These are phyloP conservation scores for Zygotorulaspora florentina DNA, from an alignment of 805 yeast genomes.

Conservation along the genomic window DNA sequence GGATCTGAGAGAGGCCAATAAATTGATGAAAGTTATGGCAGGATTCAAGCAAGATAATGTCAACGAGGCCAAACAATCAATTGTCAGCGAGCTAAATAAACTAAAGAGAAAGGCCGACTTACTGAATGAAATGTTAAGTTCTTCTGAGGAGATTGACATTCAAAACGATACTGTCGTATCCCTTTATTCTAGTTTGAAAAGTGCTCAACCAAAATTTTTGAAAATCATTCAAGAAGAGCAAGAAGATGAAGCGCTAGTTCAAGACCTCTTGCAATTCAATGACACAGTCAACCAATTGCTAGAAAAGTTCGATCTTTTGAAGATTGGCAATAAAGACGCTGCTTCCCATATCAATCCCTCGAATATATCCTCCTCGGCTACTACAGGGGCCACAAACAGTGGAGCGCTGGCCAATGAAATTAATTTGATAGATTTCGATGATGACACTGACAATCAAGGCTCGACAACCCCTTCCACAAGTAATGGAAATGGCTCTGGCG, in stretches of 20 bases:
- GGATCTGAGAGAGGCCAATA: constrained; percentile 93
- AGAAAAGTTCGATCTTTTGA: constrained; percentile 60
- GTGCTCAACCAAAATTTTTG: constrained; percentile 81
- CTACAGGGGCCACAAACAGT: constrained; percentile 10
- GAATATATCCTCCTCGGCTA: constrained; percentile 32
- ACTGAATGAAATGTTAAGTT: constrained; percentile 77
- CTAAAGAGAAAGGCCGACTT: constrained; percentile 82
- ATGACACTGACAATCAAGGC: constrained; percentile 36
- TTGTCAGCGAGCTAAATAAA: constrained; percentile 78
- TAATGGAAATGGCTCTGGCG: constrained; percentile 23
- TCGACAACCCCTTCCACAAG: constrained; percentile 14
- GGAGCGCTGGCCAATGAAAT: constrained; percentile 41
- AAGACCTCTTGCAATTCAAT: constrained; percentile 61
- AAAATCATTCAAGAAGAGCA: constrained; percentile 79
- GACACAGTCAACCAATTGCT: constrained; percentile 70
- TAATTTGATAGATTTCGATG: constrained; percentile 74
- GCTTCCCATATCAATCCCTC: constrained; percentile 49
- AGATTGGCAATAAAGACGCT: constrained; percentile 55
- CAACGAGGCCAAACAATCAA: constrained; percentile 63
- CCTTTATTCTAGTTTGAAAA: constrained; percentile 70
- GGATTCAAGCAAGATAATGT: constrained; percentile 84
- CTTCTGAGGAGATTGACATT: constrained; percentile 39
- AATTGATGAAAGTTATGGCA: constrained; percentile 95
- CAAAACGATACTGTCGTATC: constrained; percentile 69
- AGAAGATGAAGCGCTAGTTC: constrained; percentile 62